Base-by-base conservation (phyloP, 257 asterid species). In the Ilex aquifolium region DNA sequence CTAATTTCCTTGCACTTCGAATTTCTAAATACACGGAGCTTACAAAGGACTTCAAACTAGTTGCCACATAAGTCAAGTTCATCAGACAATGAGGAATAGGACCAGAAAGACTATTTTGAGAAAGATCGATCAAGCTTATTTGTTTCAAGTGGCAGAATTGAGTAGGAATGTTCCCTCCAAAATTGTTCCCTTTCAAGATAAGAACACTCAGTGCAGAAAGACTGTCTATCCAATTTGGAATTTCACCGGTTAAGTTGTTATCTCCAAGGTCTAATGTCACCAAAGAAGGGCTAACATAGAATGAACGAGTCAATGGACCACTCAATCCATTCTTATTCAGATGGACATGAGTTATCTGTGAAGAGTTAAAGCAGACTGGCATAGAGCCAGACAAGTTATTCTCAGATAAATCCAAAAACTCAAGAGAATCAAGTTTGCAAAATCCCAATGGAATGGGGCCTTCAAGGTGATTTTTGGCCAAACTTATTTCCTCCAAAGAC, bases 371-470 rank as follows among this genome's bases (percentile, higher is more conserved):
- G 49, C 48, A 17, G 52, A 66, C 36, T 5, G 72, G 77, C 27
- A 66, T 44, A 13, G 56, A 40, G 30, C 65, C 69, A 4, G 63
- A 49, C 10, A 72, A 58, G 53, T 56, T 42, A 57, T 62, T 72
- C 36, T 39, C 32, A 16, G 77, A 62, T 16, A 72, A 21, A 9
- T 72, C 77, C 27, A 72, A 53, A 49, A 9, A 31, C 7, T 21
- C 27, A 21, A 21, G 27, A 21, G 27, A 21, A 21, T 21, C 27
- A 21, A 21, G 27, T 21, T 21, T 21, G 27, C 27, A 21, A 21
- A 21, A 21, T 1, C 27, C 27, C 27, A 1, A 21, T 21, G 27
- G 27, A 21, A 21, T 21, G 27, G 27, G 27, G 1, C 27, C 27
- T 21, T 21, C 27, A 21, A 21, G 27, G 0, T 21, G 27, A 21